Conservation (phyloP, 306 rosid species). For the Parietaria judaica region DNA sequence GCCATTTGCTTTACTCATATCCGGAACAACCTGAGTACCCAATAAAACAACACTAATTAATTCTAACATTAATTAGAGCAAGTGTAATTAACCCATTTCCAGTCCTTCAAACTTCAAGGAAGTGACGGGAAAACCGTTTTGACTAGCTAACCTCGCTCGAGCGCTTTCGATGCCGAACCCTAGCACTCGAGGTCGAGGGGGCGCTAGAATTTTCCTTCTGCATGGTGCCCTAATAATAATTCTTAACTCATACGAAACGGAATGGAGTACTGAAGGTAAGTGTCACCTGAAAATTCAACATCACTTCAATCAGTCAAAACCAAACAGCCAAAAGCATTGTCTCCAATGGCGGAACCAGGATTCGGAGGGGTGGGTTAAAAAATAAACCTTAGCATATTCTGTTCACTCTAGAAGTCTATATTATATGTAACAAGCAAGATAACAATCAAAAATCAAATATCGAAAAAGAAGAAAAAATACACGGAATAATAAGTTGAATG, state of each 20-base stretch:
- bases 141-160: slow-evolving; percentile 54
- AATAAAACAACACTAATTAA: slow-evolving; percentile 5
- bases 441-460: background rate
- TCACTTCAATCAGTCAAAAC: background rate
- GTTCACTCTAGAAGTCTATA: no score
- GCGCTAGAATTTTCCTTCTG: slow-evolving; percentile 38
- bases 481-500: background rate
- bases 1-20: slow-evolving; percentile 61
- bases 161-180: slow-evolving; percentile 67
- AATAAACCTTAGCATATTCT: no score
- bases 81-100: background rate
- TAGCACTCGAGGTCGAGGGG: slow-evolving; percentile 29
- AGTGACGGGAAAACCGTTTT: slow-evolving; percentile 10
- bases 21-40: slow-evolving; percentile 48
- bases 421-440: background rate
- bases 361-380: no score
- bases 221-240: slow-evolving; percentile 38
- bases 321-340: background rate
- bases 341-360: no score
- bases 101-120: background rate
- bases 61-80: background rate
- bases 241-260: slow-evolving; percentile 24
- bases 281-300: slow-evolving; percentile 38
- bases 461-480: background rate
- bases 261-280: slow-evolving; percentile 22